Percentiles rank a stretch among this genome's conserved stretches.
phyloP scores from a whole-genome alignment of 2,329 filamentous ascomycete genomes.

The Diaporthe vaccinii region DNA sequence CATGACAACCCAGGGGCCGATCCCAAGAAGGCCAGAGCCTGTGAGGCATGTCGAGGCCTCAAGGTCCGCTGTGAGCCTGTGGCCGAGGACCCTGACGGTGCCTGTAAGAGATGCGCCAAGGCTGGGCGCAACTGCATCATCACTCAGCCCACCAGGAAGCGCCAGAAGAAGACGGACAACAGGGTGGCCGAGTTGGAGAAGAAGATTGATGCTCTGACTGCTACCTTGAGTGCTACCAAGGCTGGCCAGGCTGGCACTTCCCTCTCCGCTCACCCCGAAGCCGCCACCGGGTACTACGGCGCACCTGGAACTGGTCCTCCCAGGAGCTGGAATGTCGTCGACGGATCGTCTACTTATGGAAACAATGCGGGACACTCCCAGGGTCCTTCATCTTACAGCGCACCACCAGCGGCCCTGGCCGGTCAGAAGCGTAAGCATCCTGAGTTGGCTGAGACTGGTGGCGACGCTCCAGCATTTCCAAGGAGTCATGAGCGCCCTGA shows the following conservation, averaged over 20 bases:
- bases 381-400: conserved; percentile 37
- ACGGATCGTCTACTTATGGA: conserved; percentile 28
- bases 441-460: conserved; percentile 45
- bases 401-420: conserved; percentile 48
- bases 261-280: conserved; percentile 33
- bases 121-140: conserved; percentile 83
- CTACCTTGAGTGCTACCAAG: conserved; percentile 75
- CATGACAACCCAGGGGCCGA: conserved; percentile 55
- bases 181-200: conserved; percentile 91
- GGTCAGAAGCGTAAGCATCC: conserved; percentile 58
- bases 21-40: conserved; percentile 77
- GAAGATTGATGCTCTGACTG: conserved; percentile 91
- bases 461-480: conserved; percentile 28
- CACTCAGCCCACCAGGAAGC: conserved; percentile 80
- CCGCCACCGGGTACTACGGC: conserved; percentile 36
- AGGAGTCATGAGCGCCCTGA: conserved; percentile 55
- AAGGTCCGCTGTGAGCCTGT: conserved; percentile 91
- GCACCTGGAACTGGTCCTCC: conserved; percentile 33
- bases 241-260: conserved; percentile 42
- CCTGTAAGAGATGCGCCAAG: conserved; percentile 84
- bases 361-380: conserved; percentile 30
- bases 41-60: conserved; percentile 80
- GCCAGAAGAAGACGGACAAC: conserved; percentile 93
- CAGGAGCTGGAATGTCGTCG: conserved; percentile 34
- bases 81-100: conserved; percentile 69